phyloP scores from a whole-genome alignment of 2,329 filamentous ascomycete species.

The Stylonectria norvegica region DNA sequence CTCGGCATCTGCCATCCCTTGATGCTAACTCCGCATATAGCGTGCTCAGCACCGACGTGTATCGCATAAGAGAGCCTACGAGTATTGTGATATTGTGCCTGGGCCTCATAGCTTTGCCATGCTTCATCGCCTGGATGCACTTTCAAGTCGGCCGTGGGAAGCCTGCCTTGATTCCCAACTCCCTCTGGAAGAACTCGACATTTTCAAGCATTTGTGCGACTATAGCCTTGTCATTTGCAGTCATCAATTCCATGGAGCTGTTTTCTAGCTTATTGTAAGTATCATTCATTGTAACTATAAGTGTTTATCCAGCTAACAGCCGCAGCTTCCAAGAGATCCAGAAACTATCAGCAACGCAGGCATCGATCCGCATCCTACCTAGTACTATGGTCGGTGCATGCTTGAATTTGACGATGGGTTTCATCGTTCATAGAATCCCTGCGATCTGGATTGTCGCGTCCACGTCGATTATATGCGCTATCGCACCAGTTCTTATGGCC shows the following conservation, averaged over 20 bases:
- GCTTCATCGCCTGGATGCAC: constrained; percentile 54
- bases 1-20: not conserved
- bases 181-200: constrained; percentile 54
- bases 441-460: constrained; percentile 38
- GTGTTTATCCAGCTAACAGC: constrained; percentile 6
- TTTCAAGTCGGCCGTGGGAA: constrained; percentile 42
- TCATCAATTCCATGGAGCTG: constrained; percentile 45
- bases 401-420: constrained; percentile 42
- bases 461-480: constrained; percentile 40
- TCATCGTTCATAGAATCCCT: constrained; percentile 43
- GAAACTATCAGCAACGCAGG: constrained; percentile 40
- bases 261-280: constrained; percentile 48
- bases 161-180: constrained; percentile 60
- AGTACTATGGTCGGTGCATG: constrained; percentile 41
- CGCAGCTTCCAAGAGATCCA: constrained; percentile 50
- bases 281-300: not conserved
- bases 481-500: constrained; percentile 54
- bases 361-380: constrained; percentile 46
- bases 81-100: constrained; percentile 46
- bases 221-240: constrained; percentile 44
- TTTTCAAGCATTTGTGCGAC: constrained; percentile 55
- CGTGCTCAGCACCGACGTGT: constrained; percentile 36
- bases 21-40: constrained; percentile 11
- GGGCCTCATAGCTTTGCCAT: constrained; percentile 40
- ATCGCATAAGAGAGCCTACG: constrained; percentile 39